Base-by-base conservation (phyloP, 805 yeast genomes). In the Ogataea paradorogensis region DNA sequence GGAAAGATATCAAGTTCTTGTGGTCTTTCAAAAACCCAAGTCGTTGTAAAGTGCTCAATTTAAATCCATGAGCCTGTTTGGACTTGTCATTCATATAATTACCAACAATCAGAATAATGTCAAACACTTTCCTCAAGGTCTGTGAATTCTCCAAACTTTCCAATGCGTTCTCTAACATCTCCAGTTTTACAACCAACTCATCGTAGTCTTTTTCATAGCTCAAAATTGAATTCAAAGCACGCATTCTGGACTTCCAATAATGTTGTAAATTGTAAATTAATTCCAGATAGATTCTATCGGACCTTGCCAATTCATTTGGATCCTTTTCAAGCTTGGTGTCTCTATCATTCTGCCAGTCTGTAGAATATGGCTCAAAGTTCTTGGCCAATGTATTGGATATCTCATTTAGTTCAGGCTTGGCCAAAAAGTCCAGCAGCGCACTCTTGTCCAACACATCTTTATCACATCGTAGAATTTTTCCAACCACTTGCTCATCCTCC, bases 71-170 rank as follows among this genome's bases (percentile, higher is more conserved):
- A 1, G 97, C 98, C 59, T 89, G 95, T 53, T 89, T 90, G 2
- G 87, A 71, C n/a, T 79, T 69, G 54, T 89, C 96, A 59, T 95
- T 93, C 99, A 93, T 93, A 60, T 82, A 91, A 61, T 93, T 93
- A 43, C 99, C 99, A 35, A 93, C 93, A 4, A 90, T 82, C 47
- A 90, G 69, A 46, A 93, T 91, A 33, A 93, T 78, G 41, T 86
- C 89, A 55, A 95, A 74, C 11, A 93, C 80, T 40, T 78, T 74
- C 46, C 80, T 76, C 55, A 95, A 70, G 36, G 79, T 77, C 13
- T 74, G 75, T 1, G 96, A 86, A 18, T 73, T 69, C 45, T 76
- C 75, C 27, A 91, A 70, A 30, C 80, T 71, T 28, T 74, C 74
- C 29, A 82, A 78, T 0, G 96, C 96, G 15, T 70, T 71, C 52